Base-by-base conservation (phyloP, 345 rosid genomes). In the Erucastrum elatum region DNA sequence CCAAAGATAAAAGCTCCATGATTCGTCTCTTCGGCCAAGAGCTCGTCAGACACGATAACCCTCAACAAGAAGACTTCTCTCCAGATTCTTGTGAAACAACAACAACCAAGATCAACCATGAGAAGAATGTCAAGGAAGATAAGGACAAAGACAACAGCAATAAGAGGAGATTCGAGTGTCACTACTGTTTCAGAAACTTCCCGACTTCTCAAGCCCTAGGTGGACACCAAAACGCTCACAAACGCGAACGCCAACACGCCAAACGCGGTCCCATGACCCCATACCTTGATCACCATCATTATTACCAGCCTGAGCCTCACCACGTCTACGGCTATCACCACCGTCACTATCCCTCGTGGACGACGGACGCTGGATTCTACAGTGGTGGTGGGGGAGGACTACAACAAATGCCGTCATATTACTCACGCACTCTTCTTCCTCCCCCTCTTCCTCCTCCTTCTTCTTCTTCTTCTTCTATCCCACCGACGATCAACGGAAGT, bases 131-230 rank as follows among this genome's bases (percentile, higher is more conserved):
- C 41, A 88, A 90, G 61, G 86, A 82, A 21, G 79, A 77, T 33
- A 84, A 77, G 3, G 77, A 77, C 12, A 87, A 82, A 8, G 92
- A 85, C 26, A 90, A 77, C 73, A 63, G 1, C 21, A 75, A 70
- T 4, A 76, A 81, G 44, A 74, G 97, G 68, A 82, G 95, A 77
- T 94, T 94, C 70, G 98, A 92, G 83, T 94, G 99, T 80, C 98
- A 94, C 82, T 94, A 94, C 64, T 94, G 99, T 65, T 91, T 88
- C 80, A 80, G 98, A 77, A 93, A 94, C 86, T 94, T 94, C 91
- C 97, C 97, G 0, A 94, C 99, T 31, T 94, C 99, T n/a, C 99
- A 94, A 84, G 99, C 99, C 80, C 84, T 94, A 34, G 99, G 99
- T 33, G 99, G 99, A 51, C 99, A 94, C 81, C 99, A 94, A 80